Conservation (phyloP, 345 rosid species). For the Eucalyptus cloeziana region DNA sequence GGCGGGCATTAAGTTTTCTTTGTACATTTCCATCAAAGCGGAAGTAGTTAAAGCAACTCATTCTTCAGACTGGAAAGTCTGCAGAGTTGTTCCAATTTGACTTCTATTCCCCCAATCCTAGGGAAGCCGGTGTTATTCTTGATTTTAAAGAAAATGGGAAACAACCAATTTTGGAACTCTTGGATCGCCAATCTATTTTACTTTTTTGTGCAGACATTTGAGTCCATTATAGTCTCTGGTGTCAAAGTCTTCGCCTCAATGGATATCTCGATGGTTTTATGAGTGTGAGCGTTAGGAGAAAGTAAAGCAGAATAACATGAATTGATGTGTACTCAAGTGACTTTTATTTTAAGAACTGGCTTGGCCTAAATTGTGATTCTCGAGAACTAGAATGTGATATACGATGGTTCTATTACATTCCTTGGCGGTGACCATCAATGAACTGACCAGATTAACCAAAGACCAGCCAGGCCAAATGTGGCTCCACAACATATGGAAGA, state of each 20-base stretch:
- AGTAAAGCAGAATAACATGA: background rate
- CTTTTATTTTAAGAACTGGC: background rate
- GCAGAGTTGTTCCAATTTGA: background rate
- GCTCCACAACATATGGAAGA: background rate
- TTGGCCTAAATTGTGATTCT: background rate
- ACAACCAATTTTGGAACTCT: background rate
- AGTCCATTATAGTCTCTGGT: background rate
- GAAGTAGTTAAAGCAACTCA: background rate
- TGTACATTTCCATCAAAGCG: background rate
- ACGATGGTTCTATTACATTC: background rate
- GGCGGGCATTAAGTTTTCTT: background rate
- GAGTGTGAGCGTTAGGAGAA: background rate
- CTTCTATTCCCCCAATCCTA: background rate
- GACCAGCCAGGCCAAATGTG: background rate
- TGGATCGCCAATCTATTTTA: background rate
- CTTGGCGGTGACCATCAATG: background rate
- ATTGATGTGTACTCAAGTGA: background rate
- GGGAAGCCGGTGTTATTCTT: background rate
- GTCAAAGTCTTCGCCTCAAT: background rate
- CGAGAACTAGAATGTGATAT: background rate
- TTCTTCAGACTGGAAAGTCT: background rate
- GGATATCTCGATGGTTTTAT: background rate
- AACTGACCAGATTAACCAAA: background rate
- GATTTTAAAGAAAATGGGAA: background rate
- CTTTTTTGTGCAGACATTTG: background rate